Evolutionary conservation across 2,329 filamentous ascomycete genomes (phyloP).

Genomic region (Lachnellula suecica): DNA sequence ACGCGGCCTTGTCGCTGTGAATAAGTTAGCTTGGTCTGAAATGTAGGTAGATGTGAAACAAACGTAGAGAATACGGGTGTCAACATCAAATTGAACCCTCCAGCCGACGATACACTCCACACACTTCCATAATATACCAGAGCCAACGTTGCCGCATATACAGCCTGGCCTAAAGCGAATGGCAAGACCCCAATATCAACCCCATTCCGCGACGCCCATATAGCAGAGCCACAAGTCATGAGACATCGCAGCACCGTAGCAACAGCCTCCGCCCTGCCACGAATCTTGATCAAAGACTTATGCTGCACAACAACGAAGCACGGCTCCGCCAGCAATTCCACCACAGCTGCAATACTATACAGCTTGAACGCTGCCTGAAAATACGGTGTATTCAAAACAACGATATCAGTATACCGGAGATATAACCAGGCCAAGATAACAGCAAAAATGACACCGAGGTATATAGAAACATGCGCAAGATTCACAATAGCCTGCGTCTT

Average conservation of each 20-base stretch:
- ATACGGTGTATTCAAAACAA: constrained; percentile 57
- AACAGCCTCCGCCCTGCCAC: constrained; percentile 79
- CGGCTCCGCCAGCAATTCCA: constrained; percentile 85
- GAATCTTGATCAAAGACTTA: constrained; percentile 73
- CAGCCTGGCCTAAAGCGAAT: constrained; percentile 83
- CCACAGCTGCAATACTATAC: constrained; percentile 55
- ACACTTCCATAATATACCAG: constrained; percentile 68
- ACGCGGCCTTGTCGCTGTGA: constrained; percentile 19
- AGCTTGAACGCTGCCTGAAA: constrained; percentile 54
- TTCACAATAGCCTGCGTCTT: constrained; percentile 79
- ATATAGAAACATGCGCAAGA: constrained; percentile 76
- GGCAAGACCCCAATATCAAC: constrained; percentile 73
- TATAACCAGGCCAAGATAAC: constrained; percentile 67
- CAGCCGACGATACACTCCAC: constrained; percentile 50
- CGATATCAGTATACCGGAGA: constrained; percentile 50
- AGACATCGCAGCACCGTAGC: constrained; percentile 78
- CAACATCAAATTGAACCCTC: constrained; percentile 69
- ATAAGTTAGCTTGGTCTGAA: constrained; percentile 7
- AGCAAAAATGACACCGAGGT: constrained; percentile 65
- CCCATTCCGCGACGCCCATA: constrained; percentile 55
- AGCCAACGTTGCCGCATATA: constrained; percentile 69
- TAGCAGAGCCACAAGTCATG: constrained; percentile 68
- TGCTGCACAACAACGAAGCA: constrained; percentile 87
- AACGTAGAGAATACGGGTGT: constrained; percentile 37
- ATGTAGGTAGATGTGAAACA: not conserved